phyloP scores from a whole-genome alignment of 202 grass and related monocot genomes.

The Eragrostis tef region DNA sequence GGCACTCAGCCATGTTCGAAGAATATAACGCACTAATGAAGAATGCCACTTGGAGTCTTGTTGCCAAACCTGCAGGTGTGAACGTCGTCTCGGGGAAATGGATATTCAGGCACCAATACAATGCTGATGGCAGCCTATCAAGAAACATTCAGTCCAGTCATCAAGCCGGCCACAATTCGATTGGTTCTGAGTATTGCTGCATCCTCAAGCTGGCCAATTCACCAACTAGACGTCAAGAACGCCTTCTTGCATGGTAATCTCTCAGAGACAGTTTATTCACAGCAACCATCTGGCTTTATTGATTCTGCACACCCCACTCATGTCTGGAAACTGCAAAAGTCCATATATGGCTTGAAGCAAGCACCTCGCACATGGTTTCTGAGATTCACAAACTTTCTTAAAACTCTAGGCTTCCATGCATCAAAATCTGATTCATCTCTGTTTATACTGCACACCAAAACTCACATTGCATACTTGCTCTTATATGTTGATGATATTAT shows the following conservation, averaged over 20 bases:
- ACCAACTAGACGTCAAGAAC: neutral
- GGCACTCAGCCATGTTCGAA: no score
- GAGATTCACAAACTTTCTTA: neutral
- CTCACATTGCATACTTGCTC: neutral
- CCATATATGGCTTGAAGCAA: neutral
- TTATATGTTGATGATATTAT: neutral
- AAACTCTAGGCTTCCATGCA: neutral
- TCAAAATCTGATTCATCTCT: neutral
- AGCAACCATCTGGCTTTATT: neutral
- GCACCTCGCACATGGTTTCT: no score
- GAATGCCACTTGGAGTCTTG: no score
- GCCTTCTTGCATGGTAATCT: no score
- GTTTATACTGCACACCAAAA: neutral
- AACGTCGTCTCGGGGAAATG: no score
- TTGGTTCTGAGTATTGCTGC: neutral
- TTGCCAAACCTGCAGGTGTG: no score
- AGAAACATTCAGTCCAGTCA: neutral
- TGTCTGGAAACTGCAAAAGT: neutral
- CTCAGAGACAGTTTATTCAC: no score
- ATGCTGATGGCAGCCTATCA: neutral
- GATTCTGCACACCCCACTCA: neutral
- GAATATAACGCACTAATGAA: no score
- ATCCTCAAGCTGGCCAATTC: neutral
- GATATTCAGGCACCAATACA: no score
- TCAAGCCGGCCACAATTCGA: neutral